Conservation (phyloP, 768 basidiomycete species). For the Russula compacta region DNA sequence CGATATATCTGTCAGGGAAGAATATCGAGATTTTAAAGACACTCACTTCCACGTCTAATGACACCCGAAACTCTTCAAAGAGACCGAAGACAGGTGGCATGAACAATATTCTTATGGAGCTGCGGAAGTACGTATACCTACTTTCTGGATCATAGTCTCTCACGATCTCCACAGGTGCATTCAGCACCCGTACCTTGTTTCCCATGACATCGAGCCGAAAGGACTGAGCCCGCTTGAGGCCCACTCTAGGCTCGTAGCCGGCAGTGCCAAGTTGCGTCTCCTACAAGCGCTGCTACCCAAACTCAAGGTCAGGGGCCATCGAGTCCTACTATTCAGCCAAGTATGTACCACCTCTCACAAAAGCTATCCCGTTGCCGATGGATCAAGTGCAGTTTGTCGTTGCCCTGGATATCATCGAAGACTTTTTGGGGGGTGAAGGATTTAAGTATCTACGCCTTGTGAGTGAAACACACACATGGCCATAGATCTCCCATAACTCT, state of each 20-base stretch:
- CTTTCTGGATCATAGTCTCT: background rate
- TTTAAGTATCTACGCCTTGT: constrained; percentile 74
- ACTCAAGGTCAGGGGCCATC: constrained; percentile 76
- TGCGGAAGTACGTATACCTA: constrained; percentile 56
- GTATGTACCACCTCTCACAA: constrained; percentile 32
- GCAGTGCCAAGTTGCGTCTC: constrained; percentile 77
- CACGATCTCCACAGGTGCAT: constrained; percentile 48
- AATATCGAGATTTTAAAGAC: constrained; percentile 60
- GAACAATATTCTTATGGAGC: constrained; percentile 81
- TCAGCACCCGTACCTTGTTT: constrained; percentile 87
- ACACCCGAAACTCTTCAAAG: constrained; percentile 25
- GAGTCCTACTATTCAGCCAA: constrained; percentile 88
- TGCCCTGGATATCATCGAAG: constrained; percentile 78
- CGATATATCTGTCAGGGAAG: constrained; percentile 38
- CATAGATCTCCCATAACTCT: constrained; percentile 4
- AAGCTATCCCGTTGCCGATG: background rate
- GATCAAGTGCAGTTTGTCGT: constrained; percentile 64
- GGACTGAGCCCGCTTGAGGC: constrained; percentile 47
- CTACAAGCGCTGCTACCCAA: constrained; percentile 73
- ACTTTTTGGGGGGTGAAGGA: constrained; percentile 77
- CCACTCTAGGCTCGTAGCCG: constrained; percentile 74
- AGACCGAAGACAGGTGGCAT: constrained; percentile 43
- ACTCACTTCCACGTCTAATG: constrained; percentile 37
- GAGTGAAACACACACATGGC: constrained; percentile 19
- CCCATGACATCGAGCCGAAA: constrained; percentile 67